Evolutionary conservation across 2,329 filamentous ascomycete genomes (phyloP).

Genomic region (Fusarium anthophilum): DNA sequence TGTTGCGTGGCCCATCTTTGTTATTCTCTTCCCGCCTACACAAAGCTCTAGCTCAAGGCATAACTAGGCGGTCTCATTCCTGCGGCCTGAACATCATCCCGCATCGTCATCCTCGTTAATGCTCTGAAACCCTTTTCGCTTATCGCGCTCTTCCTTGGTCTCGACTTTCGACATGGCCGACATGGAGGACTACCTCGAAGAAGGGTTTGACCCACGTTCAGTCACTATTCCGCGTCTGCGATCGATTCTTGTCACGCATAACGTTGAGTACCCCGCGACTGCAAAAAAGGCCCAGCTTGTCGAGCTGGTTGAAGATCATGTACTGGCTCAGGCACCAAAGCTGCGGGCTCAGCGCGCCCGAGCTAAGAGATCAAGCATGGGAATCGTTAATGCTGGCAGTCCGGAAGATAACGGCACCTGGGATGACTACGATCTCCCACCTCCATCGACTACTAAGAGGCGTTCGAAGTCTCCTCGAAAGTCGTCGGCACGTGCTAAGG

Average conservation of each 20-base stretch:
- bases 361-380: constrained; percentile 86
- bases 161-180: constrained; percentile 63
- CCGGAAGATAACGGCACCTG: constrained; percentile 72
- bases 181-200: constrained; percentile 84
- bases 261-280: constrained; percentile 83
- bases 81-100: constrained; percentile 30
- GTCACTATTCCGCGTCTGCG: constrained; percentile 90
- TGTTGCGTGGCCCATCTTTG: constrained; percentile 22
- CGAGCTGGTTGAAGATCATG: constrained; percentile 80
- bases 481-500: constrained; percentile 61
- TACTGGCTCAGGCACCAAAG: constrained; percentile 80
- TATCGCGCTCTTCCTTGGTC: constrained; percentile 15
- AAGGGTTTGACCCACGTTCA: constrained; percentile 83
- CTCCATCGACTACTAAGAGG: constrained; percentile 59
- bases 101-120: constrained; percentile 17
- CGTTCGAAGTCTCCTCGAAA: constrained; percentile 67
- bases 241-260: constrained; percentile 90
- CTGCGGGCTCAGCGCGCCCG: constrained; percentile 78
- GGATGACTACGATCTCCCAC: constrained; percentile 66
- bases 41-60: constrained; percentile 6
- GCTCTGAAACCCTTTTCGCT: constrained; percentile 3
- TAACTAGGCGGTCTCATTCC: constrained; percentile 13
- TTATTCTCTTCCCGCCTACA: constrained; percentile 10
- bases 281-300: constrained; percentile 93
- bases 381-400: constrained; percentile 76